Evolutionary conservation across 1,284 basidiomycete species (phyloP).

Genomic region (Apiotrichum porosum): DNA sequence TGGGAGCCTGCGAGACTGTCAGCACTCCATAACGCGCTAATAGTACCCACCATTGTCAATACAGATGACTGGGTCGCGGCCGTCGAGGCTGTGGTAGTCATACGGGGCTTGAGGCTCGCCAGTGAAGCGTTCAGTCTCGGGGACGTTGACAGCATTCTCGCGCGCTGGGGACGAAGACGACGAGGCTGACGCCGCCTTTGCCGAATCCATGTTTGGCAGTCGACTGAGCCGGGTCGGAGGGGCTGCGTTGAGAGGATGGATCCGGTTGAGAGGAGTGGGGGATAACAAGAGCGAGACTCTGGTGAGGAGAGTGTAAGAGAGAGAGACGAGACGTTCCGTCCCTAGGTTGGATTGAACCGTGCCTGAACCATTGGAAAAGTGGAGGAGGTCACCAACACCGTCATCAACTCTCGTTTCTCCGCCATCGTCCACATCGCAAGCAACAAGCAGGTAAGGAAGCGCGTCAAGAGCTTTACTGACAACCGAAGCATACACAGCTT

Average conservation of each 20-base stretch:
- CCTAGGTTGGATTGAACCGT: not conserved
- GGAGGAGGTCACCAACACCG: not conserved
- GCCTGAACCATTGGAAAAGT: not conserved
- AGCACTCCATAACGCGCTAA: too few relatives aligned
- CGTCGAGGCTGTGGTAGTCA: slow-evolving; percentile 32
- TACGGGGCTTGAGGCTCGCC: slow-evolving; percentile 27
- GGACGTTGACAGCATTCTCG: slow-evolving; percentile 28
- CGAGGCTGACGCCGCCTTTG: slow-evolving; percentile 12
- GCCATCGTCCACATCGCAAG: too few relatives aligned
- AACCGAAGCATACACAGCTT: too few relatives aligned
- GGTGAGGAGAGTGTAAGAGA: not conserved
- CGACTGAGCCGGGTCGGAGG: too few relatives aligned
- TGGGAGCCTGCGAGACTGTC: slow-evolving; percentile 57
- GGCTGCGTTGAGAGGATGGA: not conserved
- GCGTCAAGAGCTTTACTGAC: too few relatives aligned
- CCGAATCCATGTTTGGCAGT: not conserved
- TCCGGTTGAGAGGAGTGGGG: not conserved
- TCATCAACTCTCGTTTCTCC: too few relatives aligned
- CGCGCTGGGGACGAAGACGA: slow-evolving; percentile 18
- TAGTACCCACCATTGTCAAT: slow-evolving; percentile 72
- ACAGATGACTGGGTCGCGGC: slow-evolving; percentile 55
- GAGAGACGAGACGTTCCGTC: not conserved
- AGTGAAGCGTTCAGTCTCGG: slow-evolving; percentile 20
- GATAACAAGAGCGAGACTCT: not conserved
- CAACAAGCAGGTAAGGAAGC: too few relatives aligned